Conservation (phyloP, 495 filamentous ascomycete genomes). For the Aspergillus campestris region DNA sequence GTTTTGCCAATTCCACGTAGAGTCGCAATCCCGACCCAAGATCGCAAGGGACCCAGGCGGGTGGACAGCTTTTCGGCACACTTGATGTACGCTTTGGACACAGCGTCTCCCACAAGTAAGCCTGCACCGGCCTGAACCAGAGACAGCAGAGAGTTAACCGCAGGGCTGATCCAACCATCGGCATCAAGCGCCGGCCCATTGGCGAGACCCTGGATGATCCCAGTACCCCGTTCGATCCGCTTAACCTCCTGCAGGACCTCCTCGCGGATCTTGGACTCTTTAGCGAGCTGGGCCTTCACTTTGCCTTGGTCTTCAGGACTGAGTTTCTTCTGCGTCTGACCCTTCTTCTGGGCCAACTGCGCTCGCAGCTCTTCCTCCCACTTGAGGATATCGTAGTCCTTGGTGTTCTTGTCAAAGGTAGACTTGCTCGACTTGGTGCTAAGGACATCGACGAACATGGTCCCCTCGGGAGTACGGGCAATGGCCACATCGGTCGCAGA, state of each 20-base stretch:
- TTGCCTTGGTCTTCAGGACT: conserved; percentile 80
- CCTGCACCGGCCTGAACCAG: conserved; percentile 71
- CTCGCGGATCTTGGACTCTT: conserved; percentile 70
- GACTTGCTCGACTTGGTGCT: conserved; percentile 61
- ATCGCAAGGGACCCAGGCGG: conserved; percentile 66
- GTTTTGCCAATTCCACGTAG: conserved; percentile 67
- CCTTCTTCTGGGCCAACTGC: conserved; percentile 86
- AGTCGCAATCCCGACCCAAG: conserved; percentile 82
- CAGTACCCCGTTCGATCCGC: conserved; percentile 68
- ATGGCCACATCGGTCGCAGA: conserved; percentile 86
- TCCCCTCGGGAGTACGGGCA: conserved; percentile 79
- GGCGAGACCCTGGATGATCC: conserved; percentile 73
- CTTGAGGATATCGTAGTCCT: conserved; percentile 90
- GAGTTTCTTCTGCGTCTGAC: conserved; percentile 80
- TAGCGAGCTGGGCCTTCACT: conserved; percentile 82
- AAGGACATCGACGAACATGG: conserved; percentile 81
- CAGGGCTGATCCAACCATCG: conserved; percentile 75
- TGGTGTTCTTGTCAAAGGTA: conserved; percentile 70
- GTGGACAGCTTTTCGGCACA: conserved; percentile 63
- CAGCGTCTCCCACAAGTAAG: conserved; percentile 66
- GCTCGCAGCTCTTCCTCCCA: conserved; percentile 92
- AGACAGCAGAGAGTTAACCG: conserved; percentile 59
- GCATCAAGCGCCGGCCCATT: conserved; percentile 78
- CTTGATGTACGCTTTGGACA: conserved; percentile 70
- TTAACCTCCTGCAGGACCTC: conserved; percentile 58